phyloP scores from a whole-genome alignment of 805 yeast genomes.

The Starmerella floris region DNA sequence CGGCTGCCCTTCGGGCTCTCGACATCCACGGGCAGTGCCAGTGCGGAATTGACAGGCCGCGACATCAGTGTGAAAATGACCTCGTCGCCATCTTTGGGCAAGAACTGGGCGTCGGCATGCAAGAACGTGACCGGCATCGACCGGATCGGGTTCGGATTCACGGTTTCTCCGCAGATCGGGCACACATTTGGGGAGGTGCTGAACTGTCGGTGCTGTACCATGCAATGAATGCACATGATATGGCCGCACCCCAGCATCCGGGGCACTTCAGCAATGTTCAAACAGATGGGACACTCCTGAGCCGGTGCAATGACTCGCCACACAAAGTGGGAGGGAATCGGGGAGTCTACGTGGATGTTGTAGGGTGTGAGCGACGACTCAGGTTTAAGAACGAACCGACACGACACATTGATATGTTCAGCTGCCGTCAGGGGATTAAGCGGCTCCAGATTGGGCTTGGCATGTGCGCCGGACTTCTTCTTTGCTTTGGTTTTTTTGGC shows the following conservation, averaged over 20 bases:
- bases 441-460: constrained; percentile 1
- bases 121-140: constrained; percentile 18
- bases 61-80: constrained; percentile 18
- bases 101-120: constrained; percentile 10
- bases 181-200: constrained; percentile 16
- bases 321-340: constrained; percentile 47
- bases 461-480: background rate
- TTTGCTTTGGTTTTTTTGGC: background rate
- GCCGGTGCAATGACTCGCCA: constrained; percentile 64
- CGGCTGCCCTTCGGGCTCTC: background rate
- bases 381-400: constrained; percentile 66
- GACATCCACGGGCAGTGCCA: constrained; percentile 14
- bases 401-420: constrained; percentile 58
- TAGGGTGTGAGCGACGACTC: constrained; percentile 44
- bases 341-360: constrained; percentile 27
- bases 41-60: constrained; percentile 6
- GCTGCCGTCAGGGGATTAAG: constrained; percentile 8
- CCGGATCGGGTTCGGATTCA: constrained; percentile 3
- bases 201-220: constrained; percentile 52
- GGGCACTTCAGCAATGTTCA: constrained; percentile 76
- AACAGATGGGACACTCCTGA: constrained; percentile 77
- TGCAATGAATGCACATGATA: constrained; percentile 70
- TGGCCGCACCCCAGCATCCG: constrained; percentile 95
- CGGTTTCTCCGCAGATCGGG: constrained; percentile 20
- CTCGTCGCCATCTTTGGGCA: constrained; percentile 20